phyloP scores from a whole-genome alignment of 306 rosid genomes.

The Quercus cerris region DNA sequence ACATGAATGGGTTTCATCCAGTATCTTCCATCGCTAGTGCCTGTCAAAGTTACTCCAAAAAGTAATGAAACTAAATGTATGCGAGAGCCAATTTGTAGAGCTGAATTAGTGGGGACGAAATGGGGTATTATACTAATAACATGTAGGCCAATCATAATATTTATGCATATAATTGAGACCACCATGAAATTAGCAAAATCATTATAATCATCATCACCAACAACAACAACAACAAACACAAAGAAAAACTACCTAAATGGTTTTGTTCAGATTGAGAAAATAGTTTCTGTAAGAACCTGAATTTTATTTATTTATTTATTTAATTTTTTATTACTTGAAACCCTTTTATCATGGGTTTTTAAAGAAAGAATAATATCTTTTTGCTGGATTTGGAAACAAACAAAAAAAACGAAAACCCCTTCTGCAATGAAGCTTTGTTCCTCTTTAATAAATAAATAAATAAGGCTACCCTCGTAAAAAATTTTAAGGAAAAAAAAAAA shows the following conservation, averaged over 20 bases:
- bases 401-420: neutral
- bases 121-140: neutral
- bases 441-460: neutral
- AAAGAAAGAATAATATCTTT: neutral
- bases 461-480: neutral
- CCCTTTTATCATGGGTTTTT: neutral
- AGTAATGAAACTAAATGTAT: neutral
- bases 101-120: neutral
- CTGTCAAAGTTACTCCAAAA: neutral
- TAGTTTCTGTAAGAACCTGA: neutral
- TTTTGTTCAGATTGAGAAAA: neutral
- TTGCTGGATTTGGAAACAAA: neutral
- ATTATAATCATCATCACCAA: neutral
- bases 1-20: neutral
- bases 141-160: neutral
- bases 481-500: neutral
- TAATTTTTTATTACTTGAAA: neutral
- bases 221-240: too few relatives aligned
- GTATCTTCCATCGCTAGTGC: neutral
- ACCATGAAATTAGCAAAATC: neutral
- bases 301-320: too few relatives aligned
- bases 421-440: neutral
- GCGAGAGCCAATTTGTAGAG: constrained; percentile 5
- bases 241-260: neutral
- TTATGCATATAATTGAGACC: neutral